A percentile compares a stretch with the other conserved stretches of the same genome.
These are phyloP conservation scores for Herpetospermum pedunculosum DNA, from an alignment of 306 rosid genomes.

Conservation along the genomic window DNA sequence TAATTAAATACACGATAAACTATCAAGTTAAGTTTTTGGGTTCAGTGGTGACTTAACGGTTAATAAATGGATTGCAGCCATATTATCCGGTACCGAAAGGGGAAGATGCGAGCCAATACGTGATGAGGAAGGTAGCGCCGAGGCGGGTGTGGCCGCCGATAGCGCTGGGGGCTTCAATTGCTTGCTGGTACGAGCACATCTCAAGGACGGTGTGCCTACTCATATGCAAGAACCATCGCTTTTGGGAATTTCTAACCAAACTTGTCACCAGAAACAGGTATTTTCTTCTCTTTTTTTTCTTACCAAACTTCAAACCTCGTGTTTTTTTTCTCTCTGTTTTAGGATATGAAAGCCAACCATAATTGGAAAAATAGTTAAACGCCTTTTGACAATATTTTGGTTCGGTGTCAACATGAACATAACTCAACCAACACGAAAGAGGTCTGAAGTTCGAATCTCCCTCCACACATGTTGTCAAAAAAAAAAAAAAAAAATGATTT, in stretches of 20 bases:
- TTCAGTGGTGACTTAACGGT: background rate
- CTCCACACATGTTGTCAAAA: too few relatives aligned
- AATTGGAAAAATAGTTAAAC: background rate
- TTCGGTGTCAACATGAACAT: too few relatives aligned
- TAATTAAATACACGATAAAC: background rate
- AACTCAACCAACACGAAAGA: too few relatives aligned
- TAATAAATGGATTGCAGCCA: slow-evolving; percentile 25
- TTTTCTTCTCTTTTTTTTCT: background rate
- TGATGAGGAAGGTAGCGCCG: slow-evolving; percentile 80
- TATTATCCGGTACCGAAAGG: slow-evolving; percentile 66
- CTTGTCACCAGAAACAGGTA: slow-evolving; percentile 80
- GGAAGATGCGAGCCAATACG: slow-evolving; percentile 52
- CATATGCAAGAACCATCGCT: slow-evolving; percentile 83
- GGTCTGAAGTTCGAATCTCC: too few relatives aligned
- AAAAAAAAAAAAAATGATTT: too few relatives aligned
- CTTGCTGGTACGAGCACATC: slow-evolving; percentile 93
- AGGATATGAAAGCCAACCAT: background rate
- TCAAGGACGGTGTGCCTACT: slow-evolving; percentile 65
- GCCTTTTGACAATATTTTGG: background rate
- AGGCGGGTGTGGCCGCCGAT: slow-evolving; percentile 87
- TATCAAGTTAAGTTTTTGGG: background rate
- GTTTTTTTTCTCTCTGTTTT: background rate
- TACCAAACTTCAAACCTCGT: background rate
- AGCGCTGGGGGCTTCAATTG: slow-evolving; percentile 61
- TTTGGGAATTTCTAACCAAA: slow-evolving; percentile 69